Evolutionary conservation across 106 monocot genomes (phyloP).

Genomic region (Allium sativum): DNA sequence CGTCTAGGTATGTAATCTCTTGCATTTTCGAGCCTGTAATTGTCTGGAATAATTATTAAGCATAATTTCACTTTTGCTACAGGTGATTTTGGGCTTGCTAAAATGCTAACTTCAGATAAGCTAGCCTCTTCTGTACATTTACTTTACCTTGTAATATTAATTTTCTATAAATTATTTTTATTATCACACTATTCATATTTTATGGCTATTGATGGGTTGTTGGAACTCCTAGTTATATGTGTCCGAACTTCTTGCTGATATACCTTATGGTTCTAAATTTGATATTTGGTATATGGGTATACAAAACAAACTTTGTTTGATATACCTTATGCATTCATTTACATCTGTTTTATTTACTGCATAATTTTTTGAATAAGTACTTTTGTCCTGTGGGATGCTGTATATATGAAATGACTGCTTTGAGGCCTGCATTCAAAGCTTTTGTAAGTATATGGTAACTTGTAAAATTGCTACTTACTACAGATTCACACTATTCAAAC

Average conservation of each 20-base stretch:
- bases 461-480: background rate
- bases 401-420: conserved; percentile 97
- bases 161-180: background rate
- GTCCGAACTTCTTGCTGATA: conserved; percentile 97
- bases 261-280: conserved; percentile 97
- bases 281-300: conserved; percentile 99
- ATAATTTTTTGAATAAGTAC: background rate
- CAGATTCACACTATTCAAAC: too few species aligned
- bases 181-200: background rate
- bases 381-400: conserved; percentile 62
- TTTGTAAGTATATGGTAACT: conserved; percentile 53
- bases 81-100: conserved; percentile 99
- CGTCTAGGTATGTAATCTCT: conserved; percentile 56
- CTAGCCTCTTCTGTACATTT: conserved; percentile 86
- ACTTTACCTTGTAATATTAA: background rate
- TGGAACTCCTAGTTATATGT: conserved; percentile 99
- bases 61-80: conserved; percentile 8
- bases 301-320: too few species aligned
- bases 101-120: conserved; percentile 91
- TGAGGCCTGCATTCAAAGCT: conserved; percentile 93
- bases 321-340: background rate
- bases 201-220: conserved; percentile 49
- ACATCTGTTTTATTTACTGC: background rate
- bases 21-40: background rate
- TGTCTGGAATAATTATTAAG: background rate